phyloP scores from a whole-genome alignment of 345 rosid genomes.

The Ricinus communis region DNA sequence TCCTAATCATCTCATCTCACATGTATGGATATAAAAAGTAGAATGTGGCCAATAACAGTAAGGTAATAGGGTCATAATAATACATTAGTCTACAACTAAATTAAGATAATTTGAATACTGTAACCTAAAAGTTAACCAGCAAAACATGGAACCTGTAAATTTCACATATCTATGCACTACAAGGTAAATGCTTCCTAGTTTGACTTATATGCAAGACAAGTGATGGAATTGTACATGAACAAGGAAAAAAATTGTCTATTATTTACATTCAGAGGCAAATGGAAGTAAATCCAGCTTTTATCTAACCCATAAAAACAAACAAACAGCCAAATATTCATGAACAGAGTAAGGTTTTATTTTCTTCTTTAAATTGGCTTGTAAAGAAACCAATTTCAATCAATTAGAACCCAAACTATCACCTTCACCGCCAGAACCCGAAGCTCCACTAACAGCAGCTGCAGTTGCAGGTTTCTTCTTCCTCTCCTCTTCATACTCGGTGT shows the following conservation, averaged over 20 bases:
- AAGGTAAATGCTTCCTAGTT: background rate
- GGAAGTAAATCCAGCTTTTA: constrained; percentile 12
- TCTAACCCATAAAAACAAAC: constrained; percentile 1
- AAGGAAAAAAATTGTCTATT: background rate
- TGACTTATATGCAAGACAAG: background rate
- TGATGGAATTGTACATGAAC: background rate
- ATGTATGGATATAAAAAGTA: background rate
- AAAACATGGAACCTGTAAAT: too few relatives aligned
- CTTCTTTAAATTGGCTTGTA: background rate
- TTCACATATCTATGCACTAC: background rate
- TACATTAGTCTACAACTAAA: background rate
- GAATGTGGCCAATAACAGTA: background rate
- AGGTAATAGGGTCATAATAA: background rate
- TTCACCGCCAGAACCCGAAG: constrained; percentile 30
- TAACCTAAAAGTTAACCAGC: too few relatives aligned
- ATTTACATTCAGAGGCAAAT: constrained; percentile 16
- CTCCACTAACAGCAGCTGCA: constrained; percentile 15
- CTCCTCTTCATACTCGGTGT: constrained; percentile 60
- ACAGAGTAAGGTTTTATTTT: background rate
- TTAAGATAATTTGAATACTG: too few relatives aligned
- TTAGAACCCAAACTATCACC: constrained; percentile 25
- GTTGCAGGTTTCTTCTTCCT: constrained; percentile 39
- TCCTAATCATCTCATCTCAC: background rate
- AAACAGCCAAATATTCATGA: constrained; percentile 1
- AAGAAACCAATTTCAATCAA: constrained; percentile 24